These are phyloP conservation scores for Fusarium torreyae DNA, from an alignment of 2,329 filamentous ascomycete genomes.

Conservation along the genomic window DNA sequence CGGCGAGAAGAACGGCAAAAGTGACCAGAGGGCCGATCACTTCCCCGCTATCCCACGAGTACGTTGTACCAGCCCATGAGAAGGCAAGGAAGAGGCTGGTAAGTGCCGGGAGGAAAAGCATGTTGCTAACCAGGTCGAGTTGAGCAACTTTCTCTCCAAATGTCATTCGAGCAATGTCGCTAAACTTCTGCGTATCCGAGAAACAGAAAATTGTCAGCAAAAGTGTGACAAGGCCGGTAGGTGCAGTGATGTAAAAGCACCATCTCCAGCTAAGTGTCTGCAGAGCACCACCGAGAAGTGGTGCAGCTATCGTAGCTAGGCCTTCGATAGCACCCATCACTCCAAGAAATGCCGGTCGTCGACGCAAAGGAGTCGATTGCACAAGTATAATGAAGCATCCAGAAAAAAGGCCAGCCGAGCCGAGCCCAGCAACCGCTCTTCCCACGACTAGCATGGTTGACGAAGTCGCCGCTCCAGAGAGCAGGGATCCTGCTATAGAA, in stretches of 20 bases:
- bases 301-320: constrained; percentile 38
- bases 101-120: constrained; percentile 52
- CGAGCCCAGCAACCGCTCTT: constrained; percentile 61
- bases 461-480: constrained; percentile 60
- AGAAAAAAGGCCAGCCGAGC: constrained; percentile 59
- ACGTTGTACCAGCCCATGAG: constrained; percentile 61
- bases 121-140: constrained; percentile 45
- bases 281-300: constrained; percentile 49
- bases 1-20: neutral
- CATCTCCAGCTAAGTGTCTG: constrained; percentile 54
- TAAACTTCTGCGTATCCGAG: neutral
- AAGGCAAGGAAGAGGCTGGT: constrained; percentile 63
- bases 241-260: constrained; percentile 55
- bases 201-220: constrained; percentile 21
- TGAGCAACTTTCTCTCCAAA: neutral
- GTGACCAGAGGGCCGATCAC: constrained; percentile 50
- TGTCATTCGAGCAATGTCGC: accelerated
- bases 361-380: neutral
- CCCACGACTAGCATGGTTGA: constrained; percentile 62
- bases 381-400: constrained; percentile 49
- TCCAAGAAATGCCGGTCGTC: constrained; percentile 16
- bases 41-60: constrained; percentile 44
- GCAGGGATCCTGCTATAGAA: constrained; percentile 62
- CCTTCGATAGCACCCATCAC: constrained; percentile 36
- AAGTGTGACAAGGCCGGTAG: constrained; percentile 34